Evolutionary conservation across 2,329 filamentous ascomycete species (phyloP).

Genomic region (Fusarium siculi): DNA sequence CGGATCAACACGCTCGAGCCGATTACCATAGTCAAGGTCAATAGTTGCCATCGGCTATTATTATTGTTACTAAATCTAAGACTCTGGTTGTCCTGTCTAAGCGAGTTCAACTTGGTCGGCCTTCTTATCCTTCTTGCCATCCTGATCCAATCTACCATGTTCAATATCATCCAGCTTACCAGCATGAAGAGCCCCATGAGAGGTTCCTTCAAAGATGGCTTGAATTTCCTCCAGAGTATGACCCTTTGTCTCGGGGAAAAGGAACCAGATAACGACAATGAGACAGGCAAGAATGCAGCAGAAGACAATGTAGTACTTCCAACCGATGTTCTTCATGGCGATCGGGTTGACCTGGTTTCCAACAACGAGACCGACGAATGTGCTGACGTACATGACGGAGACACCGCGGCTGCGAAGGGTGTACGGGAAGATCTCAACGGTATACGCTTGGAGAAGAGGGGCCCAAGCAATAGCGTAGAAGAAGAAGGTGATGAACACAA

Average conservation of each 20-base stretch:
- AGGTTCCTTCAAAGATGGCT: constrained; percentile 43
- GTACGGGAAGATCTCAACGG: constrained; percentile 44
- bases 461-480: constrained; percentile 52
- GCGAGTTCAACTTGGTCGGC: constrained; percentile 35
- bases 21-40: neutral
- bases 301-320: constrained; percentile 56
- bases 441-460: constrained; percentile 47
- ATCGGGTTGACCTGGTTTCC: constrained; percentile 56
- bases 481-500: constrained; percentile 54
- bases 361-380: constrained; percentile 42
- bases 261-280: constrained; percentile 51
- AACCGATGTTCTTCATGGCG: constrained; percentile 50
- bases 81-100: neutral
- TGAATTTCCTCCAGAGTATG: constrained; percentile 46
- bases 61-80: too few species aligned
- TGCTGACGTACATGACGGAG: constrained; percentile 35
- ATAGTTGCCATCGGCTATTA: neutral
- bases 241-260: constrained; percentile 50
- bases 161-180: constrained; percentile 28
- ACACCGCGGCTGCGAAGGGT: constrained; percentile 36
- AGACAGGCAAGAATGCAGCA: constrained; percentile 48
- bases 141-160: neutral
- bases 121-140: constrained; percentile 21
- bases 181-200: neutral
- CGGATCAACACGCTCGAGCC: neutral